A percentile compares a stretch with the other conserved stretches of the same genome.
These are phyloP conservation scores for Aquilaria yunnanensis DNA, from an alignment of 345 rosid species.

Conservation along the genomic window DNA sequence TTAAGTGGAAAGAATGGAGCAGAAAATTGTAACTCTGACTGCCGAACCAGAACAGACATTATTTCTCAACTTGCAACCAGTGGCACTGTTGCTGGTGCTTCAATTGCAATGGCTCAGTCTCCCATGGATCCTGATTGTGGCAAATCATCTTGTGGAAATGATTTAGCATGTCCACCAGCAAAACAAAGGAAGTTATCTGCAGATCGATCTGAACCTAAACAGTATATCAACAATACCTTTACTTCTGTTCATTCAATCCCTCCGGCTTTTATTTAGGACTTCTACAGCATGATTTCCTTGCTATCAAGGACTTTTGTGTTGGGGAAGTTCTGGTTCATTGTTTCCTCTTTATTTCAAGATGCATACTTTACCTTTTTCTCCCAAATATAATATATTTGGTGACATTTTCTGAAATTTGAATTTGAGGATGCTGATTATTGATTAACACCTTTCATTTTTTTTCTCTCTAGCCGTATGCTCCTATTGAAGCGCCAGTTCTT, in stretches of 20 bases:
- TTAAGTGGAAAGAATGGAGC: slow-evolving; percentile 36
- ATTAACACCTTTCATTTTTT: not conserved
- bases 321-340: too few relatives aligned
- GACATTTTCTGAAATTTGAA: not conserved
- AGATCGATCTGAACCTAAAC: slow-evolving; percentile 73
- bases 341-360: too few relatives aligned
- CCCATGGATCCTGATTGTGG: slow-evolving; percentile 47
- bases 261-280: slow-evolving; percentile 15
- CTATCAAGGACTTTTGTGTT: not conserved
- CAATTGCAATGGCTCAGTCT: slow-evolving; percentile 54
- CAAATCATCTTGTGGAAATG: slow-evolving; percentile 40
- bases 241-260: not conserved
- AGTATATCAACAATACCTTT: slow-evolving; percentile 32
- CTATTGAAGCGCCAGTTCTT: slow-evolving; percentile 78
- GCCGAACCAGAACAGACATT: slow-evolving; percentile 37
- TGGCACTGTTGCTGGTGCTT: slow-evolving; percentile 38
- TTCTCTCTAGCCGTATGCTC: slow-evolving; percentile 58
- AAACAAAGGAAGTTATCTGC: slow-evolving; percentile 56
- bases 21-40: slow-evolving; percentile 39
- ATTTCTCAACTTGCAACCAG: slow-evolving; percentile 42
- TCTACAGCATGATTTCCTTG: slow-evolving; percentile 2
- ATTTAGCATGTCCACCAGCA: slow-evolving; percentile 44
- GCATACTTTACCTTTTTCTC: too few relatives aligned
- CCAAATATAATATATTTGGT: too few relatives aligned
- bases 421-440: slow-evolving; percentile 3